phyloP scores from a whole-genome alignment of 805 yeast species.

The Kluyveromyces dobzhanskii region DNA sequence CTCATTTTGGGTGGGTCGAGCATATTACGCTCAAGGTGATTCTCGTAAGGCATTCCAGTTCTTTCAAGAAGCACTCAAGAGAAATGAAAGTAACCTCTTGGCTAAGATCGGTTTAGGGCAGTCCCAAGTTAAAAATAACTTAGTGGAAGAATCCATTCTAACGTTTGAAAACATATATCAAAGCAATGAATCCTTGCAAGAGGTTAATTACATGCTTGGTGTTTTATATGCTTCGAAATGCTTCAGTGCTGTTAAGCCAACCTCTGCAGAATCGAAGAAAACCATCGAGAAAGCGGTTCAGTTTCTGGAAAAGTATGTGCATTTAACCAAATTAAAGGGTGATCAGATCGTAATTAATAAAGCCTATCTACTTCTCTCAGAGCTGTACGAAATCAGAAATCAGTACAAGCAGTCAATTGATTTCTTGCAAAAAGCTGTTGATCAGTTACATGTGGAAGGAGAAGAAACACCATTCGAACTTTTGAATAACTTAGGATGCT shows the following conservation, averaged over 20 bases:
- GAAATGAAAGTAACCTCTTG: constrained; percentile 54
- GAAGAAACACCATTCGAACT: constrained; percentile 45
- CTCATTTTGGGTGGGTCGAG: constrained; percentile 80
- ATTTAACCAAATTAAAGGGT: constrained; percentile 44
- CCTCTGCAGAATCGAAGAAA: constrained; percentile 15
- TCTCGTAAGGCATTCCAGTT: constrained; percentile 60
- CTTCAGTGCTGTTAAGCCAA: constrained; percentile 6
- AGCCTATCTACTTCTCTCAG: constrained; percentile 63
- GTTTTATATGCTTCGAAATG: constrained; percentile 53
- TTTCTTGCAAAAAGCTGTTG: constrained; percentile 53
- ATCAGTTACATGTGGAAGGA: constrained; percentile 32
- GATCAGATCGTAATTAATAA: constrained; percentile 53
- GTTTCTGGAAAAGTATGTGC: constrained; percentile 61
- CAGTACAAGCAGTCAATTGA: constrained; percentile 54
- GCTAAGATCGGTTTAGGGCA: constrained; percentile 83
- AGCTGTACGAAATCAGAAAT: constrained; percentile 59
- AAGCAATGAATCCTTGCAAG: constrained; percentile 58
- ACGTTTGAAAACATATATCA: constrained; percentile 71
- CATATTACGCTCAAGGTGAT: constrained; percentile 51
- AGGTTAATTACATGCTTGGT: constrained; percentile 71
- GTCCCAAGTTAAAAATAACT: constrained; percentile 66
- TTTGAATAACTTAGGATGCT: constrained; percentile 77
- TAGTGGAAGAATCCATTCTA: constrained; percentile 74
- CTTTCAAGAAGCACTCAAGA: constrained; percentile 64
- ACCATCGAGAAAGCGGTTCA: constrained; percentile 46